Conservation (phyloP, 805 yeast species). For the Hanseniaspora osmophila region DNA sequence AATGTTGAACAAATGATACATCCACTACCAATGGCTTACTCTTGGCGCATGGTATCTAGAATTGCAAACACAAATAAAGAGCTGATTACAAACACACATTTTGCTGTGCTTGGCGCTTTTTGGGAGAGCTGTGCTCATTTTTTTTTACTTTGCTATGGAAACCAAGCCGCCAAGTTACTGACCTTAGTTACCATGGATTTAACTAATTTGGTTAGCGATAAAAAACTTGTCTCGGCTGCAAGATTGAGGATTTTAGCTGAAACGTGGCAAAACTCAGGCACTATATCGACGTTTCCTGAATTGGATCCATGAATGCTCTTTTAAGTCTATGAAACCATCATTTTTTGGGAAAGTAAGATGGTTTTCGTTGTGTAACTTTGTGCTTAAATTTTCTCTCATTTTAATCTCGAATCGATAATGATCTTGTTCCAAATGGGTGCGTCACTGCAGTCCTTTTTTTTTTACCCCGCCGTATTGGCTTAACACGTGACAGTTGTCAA, state of each 20-base stretch:
- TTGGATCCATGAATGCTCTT: neutral
- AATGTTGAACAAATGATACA: slow-evolving; percentile 24
- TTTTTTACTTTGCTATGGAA: slow-evolving; percentile 44
- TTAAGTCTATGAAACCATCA: too few relatives aligned
- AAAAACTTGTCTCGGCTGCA: slow-evolving; percentile 61
- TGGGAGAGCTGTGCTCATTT: slow-evolving; percentile 72
- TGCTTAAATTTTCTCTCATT: too few relatives aligned
- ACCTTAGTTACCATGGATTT: slow-evolving; percentile 32
- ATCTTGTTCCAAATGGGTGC: too few relatives aligned
- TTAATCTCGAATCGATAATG: too few relatives aligned
- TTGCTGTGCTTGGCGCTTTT: slow-evolving; percentile 63
- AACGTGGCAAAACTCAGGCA: slow-evolving; percentile 46
- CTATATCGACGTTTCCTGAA: slow-evolving; percentile 26
- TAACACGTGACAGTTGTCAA: too few relatives aligned
- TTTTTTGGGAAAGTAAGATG: too few relatives aligned
- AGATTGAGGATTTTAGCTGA: slow-evolving; percentile 67
- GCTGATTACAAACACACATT: slow-evolving; percentile 50
- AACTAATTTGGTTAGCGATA: slow-evolving; percentile 37
- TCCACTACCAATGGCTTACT: slow-evolving; percentile 41
- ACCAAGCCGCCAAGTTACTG: slow-evolving; percentile 56
- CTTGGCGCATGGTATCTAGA: slow-evolving; percentile 69
- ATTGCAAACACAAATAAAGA: slow-evolving; percentile 39
- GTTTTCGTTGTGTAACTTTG: too few relatives aligned
- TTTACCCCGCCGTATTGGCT: too few relatives aligned
- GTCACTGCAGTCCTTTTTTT: too few relatives aligned